Evolutionary conservation across 2,329 filamentous ascomycete species (phyloP), one percentile per base, ranked within the genome.

Genomic region (Metarhizium album): DNA sequence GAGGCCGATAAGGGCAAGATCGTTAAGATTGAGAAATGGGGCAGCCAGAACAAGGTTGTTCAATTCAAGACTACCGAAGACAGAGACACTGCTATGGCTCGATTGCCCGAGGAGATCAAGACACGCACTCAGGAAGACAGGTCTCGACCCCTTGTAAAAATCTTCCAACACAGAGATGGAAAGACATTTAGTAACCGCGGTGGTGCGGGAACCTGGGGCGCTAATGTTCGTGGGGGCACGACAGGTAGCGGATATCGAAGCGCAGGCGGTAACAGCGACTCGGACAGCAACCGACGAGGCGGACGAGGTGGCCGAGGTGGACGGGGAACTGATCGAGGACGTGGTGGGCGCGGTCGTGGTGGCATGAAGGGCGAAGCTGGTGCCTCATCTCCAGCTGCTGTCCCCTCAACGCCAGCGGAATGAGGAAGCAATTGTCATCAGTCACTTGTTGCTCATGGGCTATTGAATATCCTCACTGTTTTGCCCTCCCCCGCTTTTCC

Each of bases 1-100:
- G 83, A 93, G 13, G 87, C 95, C 60, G 89, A 96, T 63, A 84
- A 82, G 63, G 65, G 79, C 31, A 96, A 94, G 72, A 88, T 96
- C 57, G 68, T 80, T 50, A 84, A 83, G 68, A 76, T 91, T 47
- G 84, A 89, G 62, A 90, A 88, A 69, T 87, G 83, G 73, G 84
- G 84, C 37, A 82, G 82, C 61, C 82, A 82, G 54, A 89, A 89
- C 72, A 90, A 85, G 70, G 87, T 95, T 47, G 89, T 88, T 24
- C 84, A 90, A 57, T 97, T 97, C 71, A 82, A 84, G 64, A 87
- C 78, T 2, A 64, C 74, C 3, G 86, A 94, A 58, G 87, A 95
- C 47, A 87, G 91, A 62, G 87, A 90, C 60, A 80, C 78, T 33
- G 88, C 90, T 33, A 77, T 95, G 62, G 79, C 82, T 42, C 83